Evolutionary conservation across 495 filamentous ascomycete species (phyloP), one percentile per base, ranked within the genome.

Genomic region (Podospora appendiculata): DNA sequence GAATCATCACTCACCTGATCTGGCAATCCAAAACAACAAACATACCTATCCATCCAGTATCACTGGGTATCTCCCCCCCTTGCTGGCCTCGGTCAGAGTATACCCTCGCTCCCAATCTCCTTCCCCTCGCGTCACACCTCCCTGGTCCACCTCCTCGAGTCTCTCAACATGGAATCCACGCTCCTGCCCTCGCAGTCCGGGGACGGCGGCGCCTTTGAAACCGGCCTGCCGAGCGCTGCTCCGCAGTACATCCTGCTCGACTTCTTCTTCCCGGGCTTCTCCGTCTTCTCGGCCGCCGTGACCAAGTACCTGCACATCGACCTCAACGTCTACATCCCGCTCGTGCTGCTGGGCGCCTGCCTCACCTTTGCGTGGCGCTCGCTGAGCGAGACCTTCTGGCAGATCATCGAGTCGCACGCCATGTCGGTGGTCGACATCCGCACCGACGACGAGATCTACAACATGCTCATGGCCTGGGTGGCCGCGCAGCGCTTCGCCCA

Each of bases 211-310:
- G 5, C 13, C 45, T 11, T 36, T 50, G 49, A 2, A 25, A 25
- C 25, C 2, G 25, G 25, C 25, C 25, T 25, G 25, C 25, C 25
- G 25, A 25, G 25, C 25, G 41, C 44, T 6, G 16, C 52, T 4
- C 55, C 58, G 12, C 70, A 66, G 38, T 45, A 64, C 41, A 61
- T 57, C n/a, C 70, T 89, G n/a, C 73, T 91, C 13, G 86, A 91
- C 54, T 73, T 79, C 25, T 76, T 91, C 62, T 81, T 91, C 50
- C 87, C 87, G 0, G 87, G 87, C 13, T 89, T 88, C 64, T 76
- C 81, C 1, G 62, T 86, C 55, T 70, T 88, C 47, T 82, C 84
- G 0, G 67, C 76, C 2, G 75, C 82, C 19, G 57, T 87, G 6
- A 65, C 78, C 7, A 79, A 79, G 25, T 77, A 81, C 49, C 67